phyloP scores from a whole-genome alignment of 257 asterid species.

The Ilex asprella region DNA sequence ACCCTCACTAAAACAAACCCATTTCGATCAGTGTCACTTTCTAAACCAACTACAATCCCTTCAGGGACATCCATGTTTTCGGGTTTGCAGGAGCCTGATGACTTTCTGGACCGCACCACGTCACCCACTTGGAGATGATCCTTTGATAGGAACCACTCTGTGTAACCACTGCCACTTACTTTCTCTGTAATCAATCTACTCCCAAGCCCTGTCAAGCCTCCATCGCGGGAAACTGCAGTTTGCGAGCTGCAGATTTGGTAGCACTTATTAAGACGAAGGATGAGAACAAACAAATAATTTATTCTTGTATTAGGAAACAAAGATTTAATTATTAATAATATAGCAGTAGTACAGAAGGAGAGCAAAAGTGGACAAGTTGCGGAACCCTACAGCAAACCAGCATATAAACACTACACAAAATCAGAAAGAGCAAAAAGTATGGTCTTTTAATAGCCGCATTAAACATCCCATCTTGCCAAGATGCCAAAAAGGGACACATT shows the following conservation, averaged over 20 bases:
- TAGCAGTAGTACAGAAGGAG: too few species aligned
- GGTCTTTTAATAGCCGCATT: too few species aligned
- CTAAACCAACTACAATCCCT: constrained; percentile 71
- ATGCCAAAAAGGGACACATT: too few species aligned
- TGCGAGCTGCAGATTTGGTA: constrained; percentile 47
- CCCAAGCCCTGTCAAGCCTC: constrained; percentile 41
- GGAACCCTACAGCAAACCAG: too few species aligned
- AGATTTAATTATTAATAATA: too few species aligned
- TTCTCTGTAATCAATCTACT: constrained; percentile 41
- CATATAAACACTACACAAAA: too few species aligned
- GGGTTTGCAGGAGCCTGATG: constrained; percentile 51
- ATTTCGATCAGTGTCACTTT: constrained; percentile 51
- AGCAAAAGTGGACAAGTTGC: too few species aligned
- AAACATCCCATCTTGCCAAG: too few species aligned
- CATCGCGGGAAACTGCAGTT: constrained; percentile 42
- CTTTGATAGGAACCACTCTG: constrained; percentile 77
- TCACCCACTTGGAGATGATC: constrained; percentile 76
- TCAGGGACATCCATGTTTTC: constrained; percentile 65
- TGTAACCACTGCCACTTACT: constrained; percentile 42
- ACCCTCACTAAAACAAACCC: constrained; percentile 73
- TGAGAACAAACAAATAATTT: background rate
- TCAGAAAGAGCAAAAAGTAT: too few species aligned
- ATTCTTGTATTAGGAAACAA: too few species aligned
- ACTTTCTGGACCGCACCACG: constrained; percentile 70
- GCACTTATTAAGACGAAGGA: background rate